A percentile compares a stretch with the other conserved stretches of the same genome.
These are phyloP conservation scores for Pseudogymnoascus sp. DNA, from an alignment of 2,329 filamentous ascomycete species.

Conservation along the genomic window DNA sequence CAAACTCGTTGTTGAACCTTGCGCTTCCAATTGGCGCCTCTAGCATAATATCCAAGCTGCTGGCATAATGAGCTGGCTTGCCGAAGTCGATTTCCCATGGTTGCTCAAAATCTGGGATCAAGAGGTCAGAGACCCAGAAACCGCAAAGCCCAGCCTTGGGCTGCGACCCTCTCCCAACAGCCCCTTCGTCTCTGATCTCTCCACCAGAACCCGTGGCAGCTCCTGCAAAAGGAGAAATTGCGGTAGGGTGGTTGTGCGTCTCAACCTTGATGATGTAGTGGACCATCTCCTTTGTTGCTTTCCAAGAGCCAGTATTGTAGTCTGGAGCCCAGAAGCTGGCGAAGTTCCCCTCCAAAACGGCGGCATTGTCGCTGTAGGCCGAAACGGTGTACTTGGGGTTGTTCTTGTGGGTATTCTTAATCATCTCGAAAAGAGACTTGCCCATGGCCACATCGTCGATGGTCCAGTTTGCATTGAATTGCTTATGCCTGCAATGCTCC, in stretches of 20 bases:
- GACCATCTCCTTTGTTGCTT: conserved; percentile 73
- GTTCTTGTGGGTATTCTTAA: conserved; percentile 85
- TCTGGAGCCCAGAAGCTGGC: conserved; percentile 83
- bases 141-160: conserved; percentile 88
- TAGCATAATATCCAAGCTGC: conserved; percentile 93
- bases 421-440: conserved; percentile 88
- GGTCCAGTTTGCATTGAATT: conserved; percentile 95
- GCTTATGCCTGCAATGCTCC: conserved; percentile 75
- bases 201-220: conserved; percentile 93
- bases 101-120: conserved; percentile 73
- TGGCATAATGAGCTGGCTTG: conserved; percentile 84
- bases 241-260: conserved; percentile 95
- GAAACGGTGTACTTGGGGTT: conserved; percentile 77
- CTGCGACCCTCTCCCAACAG: conserved; percentile 83
- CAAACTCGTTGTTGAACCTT: conserved; percentile 96
- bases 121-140: conserved; percentile 90
- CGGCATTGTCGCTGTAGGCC: conserved; percentile 95
- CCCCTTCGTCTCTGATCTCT: conserved; percentile 91
- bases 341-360: conserved; percentile 70
- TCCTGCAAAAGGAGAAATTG: conserved; percentile 85
- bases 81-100: conserved; percentile 92
- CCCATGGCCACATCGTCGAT: conserved; percentile 79
- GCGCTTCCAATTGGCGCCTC: conserved; percentile 94
- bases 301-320: conserved; percentile 80
- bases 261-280: conserved; percentile 92